phyloP scores from a whole-genome alignment of 371 early-diverging fungal genomes.

The Mucor indicus region DNA sequence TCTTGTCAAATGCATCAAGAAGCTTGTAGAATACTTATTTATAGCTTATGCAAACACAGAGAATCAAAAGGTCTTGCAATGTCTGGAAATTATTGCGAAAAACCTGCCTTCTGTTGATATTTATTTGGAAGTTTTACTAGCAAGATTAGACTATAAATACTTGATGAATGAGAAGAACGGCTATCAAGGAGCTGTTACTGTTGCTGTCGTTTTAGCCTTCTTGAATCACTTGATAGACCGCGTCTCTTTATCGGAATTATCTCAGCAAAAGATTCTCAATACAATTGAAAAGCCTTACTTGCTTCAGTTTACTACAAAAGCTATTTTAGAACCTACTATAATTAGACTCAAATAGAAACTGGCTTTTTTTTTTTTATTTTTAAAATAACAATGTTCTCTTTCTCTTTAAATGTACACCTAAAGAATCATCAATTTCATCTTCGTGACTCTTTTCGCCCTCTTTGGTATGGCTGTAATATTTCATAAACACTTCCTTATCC shows the following conservation, averaged over 20 bases:
- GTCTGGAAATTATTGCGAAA: not conserved
- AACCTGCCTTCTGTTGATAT: conserved; percentile 11
- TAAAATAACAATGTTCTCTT: conserved; percentile 40
- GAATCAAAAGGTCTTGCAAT: not conserved
- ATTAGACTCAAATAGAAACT: conserved; percentile 5
- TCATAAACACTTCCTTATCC: conserved; percentile 44
- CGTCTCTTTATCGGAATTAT: not conserved
- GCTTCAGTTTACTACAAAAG: too few relatives aligned
- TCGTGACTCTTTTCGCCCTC: too few relatives aligned
- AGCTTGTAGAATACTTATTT: conserved; percentile 6
- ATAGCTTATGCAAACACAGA: conserved; percentile 2
- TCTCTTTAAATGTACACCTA: conserved; percentile 40
- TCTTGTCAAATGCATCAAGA: conserved; percentile 13
- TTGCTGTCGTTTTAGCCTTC: conserved; percentile 3
- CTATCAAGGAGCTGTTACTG: not conserved
- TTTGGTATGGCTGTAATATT: conserved; percentile 38
- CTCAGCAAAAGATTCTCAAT: not conserved
- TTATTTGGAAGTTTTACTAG: conserved; percentile 13
- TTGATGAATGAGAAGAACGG: conserved; percentile 12
- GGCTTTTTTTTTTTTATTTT: conserved; percentile 4
- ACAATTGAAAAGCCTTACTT: conserved; percentile 6
- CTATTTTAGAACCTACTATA: too few relatives aligned
- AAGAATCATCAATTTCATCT: conserved; percentile 43
- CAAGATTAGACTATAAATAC: conserved; percentile 2
- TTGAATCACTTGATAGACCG: not conserved